Evolutionary conservation across 106 monocot genomes (phyloP), one percentile per base, ranked within the genome.

Genomic region (Dioscorea dumetorum): DNA sequence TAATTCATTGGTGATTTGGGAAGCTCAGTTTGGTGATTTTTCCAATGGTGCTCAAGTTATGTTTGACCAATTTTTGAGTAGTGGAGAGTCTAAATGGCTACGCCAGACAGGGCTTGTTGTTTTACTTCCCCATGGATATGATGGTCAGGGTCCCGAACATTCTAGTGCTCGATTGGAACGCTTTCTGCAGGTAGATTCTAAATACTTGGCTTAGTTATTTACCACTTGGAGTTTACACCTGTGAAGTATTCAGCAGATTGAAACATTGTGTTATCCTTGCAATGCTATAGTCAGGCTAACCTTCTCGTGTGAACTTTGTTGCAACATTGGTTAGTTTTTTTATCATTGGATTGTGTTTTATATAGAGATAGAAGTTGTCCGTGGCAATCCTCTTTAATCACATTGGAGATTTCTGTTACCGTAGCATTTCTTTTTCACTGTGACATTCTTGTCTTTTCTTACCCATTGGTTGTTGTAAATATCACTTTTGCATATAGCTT

Each of bases 1-100:
- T 22, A 99, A 99, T 69, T 90, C 99, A 49, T 67, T 99, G 22
- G 90, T 99, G 16, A 74, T 99, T 68, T 99, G 97, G 97, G 97
- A 99, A 79, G 97, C 97, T 68, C 97, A 99, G 71, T 99, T 99
- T 87, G 93, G 99, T 67, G 99, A 99, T 73, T 99, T 99, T 67
- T 67, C 99, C 49, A 99, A 99, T 85, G 92, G 99, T 48, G 92
- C 99, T 65, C 99, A 99, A 72, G 90, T 99, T 35, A 87, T 99
- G 33, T 99, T 90, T 69, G 99, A 99, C 77, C 89, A 99, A 62
- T 99, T 99, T 75, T 53, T 99, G 81, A 90, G 99, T 70, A 90
- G 93, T 62, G 99, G 93, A 48, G 99, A 99, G 72, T 80, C 93
- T 17, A 99, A 93, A 67, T 99, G 99, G 99, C 80, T 93, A 50